These are phyloP conservation scores for Aspergillus sergii DNA, from an alignment of 2,329 filamentous ascomycete genomes.

Conservation along the genomic window DNA sequence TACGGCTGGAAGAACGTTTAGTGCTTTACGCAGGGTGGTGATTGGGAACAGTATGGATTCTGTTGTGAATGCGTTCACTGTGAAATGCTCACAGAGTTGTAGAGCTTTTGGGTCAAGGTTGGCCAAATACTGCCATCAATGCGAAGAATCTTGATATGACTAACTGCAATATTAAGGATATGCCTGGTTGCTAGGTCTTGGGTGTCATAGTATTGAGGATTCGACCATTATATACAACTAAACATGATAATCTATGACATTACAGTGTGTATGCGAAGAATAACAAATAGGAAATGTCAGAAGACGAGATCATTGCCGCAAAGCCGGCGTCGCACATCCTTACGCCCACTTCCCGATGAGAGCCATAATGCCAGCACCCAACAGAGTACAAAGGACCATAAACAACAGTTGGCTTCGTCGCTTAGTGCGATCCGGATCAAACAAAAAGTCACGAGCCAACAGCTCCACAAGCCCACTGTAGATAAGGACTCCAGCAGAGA, in stretches of 20 bases:
- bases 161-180: not conserved
- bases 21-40: not conserved
- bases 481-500: slow-evolving; percentile 53
- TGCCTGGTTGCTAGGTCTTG: not conserved
- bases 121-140: not conserved
- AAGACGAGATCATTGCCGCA: not conserved
- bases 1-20: not conserved
- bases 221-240: too few species aligned
- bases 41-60: not conserved
- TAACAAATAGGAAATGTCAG: not conserved
- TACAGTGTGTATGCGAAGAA: too few species aligned
- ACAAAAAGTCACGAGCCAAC: slow-evolving; percentile 54
- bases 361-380: slow-evolving; percentile 52
- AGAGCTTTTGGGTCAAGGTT: not conserved
- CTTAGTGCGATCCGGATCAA: slow-evolving; percentile 50
- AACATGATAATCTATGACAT: too few species aligned
- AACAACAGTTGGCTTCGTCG: slow-evolving; percentile 41
- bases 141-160: not conserved
- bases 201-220: not conserved
- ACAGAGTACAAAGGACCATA: slow-evolving; percentile 44
- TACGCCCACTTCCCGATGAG: slow-evolving; percentile 56
- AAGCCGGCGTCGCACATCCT: slow-evolving; percentile 59
- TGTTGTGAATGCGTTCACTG: not conserved
- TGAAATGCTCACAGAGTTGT: not conserved
- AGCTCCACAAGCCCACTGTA: slow-evolving; percentile 56